Conservation (phyloP, 1,139 yeast species). For the Lodderomyces pseudojiufengensis region DNA sequence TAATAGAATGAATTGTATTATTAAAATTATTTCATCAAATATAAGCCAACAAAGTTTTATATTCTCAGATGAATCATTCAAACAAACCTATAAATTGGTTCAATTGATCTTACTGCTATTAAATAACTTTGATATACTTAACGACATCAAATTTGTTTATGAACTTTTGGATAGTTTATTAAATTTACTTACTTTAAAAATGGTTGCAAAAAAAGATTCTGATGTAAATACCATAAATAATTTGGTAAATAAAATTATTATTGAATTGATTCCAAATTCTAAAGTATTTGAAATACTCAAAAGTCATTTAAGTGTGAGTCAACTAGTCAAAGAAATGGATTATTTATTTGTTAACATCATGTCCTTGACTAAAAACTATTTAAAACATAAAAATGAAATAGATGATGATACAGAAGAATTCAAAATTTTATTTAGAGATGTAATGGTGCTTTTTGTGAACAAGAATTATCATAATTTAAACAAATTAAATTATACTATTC, state of each 20-base stretch:
- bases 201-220: too few relatives aligned
- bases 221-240: too few relatives aligned
- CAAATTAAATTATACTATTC: too few relatives aligned
- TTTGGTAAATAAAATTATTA: constrained; percentile 1
- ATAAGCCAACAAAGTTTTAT: too few relatives aligned
- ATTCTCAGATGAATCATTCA: too few relatives aligned
- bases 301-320: background rate
- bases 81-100: too few relatives aligned
- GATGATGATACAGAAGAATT: background rate
- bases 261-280: background rate
- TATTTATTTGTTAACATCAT: constrained; percentile 3
- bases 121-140: too few relatives aligned
- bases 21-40: background rate
- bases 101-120: too few relatives aligned
- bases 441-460: constrained; percentile 1
- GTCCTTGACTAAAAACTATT: background rate
- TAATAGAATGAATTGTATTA: constrained; percentile 4
- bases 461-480: background rate
- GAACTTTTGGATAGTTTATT: too few relatives aligned
- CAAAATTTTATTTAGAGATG: background rate
- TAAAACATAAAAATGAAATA: constrained; percentile 1
- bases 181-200: too few relatives aligned
- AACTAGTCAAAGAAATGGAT: constrained; percentile 3
- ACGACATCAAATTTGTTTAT: too few relatives aligned
- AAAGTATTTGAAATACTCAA: background rate